These are phyloP conservation scores for Tetradesmus lagerheimii DNA, from an alignment of 139 green algal genomes.

Conservation along the genomic window DNA sequence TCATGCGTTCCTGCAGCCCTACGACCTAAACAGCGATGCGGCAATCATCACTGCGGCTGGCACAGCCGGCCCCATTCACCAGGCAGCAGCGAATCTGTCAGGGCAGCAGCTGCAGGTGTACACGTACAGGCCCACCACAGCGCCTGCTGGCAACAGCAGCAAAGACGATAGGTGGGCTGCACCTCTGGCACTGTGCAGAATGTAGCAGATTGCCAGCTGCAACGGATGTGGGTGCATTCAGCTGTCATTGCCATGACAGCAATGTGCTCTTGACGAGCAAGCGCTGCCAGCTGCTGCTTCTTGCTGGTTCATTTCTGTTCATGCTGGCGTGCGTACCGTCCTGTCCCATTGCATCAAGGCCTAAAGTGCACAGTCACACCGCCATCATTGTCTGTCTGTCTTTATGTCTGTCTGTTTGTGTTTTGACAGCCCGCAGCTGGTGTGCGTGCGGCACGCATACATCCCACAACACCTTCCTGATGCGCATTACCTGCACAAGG, in stretches of 20 bases:
- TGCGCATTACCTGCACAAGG: background rate
- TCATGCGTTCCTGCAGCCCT: constrained; percentile 45
- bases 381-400: background rate
- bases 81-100: background rate
- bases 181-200: background rate
- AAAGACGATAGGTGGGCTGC: background rate
- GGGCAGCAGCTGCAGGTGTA: constrained; percentile 35
- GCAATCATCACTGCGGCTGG: constrained; percentile 17
- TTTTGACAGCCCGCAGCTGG: no score
- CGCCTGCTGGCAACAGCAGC: background rate
- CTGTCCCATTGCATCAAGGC: no score
- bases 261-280: no score
- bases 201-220: background rate
- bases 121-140: background rate
- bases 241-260: no score
- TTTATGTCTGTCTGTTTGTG: background rate
- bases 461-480: background rate
- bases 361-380: no score
- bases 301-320: no score
- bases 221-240: no score
- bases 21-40: constrained; percentile 29
- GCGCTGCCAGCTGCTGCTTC: no score
- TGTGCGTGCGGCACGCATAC: no score
- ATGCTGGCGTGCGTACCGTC: no score
- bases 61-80: constrained; percentile 38